phyloP scores from a whole-genome alignment of 2,329 filamentous ascomycete genomes.

The Capronia americana region DNA sequence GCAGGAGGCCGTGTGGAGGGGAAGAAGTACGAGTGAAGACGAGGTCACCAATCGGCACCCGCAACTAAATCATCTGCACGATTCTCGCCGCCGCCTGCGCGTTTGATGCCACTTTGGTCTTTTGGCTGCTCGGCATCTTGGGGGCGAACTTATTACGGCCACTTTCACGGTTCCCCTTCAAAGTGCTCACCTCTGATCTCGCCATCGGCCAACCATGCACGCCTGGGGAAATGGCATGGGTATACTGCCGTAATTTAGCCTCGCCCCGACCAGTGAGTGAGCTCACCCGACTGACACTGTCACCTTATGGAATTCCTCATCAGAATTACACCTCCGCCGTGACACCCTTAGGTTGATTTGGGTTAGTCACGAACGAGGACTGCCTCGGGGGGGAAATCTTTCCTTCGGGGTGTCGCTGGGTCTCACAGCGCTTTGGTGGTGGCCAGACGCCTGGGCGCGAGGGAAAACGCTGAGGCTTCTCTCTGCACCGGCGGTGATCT shows the following conservation, averaged over 20 bases:
- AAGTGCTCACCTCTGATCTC: slow-evolving; percentile 21
- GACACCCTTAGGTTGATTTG: background rate
- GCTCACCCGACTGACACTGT: background rate
- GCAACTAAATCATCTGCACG: slow-evolving; percentile 4
- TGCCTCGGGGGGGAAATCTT: background rate
- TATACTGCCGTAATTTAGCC: slow-evolving; percentile 23
- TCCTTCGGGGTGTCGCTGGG: slow-evolving; percentile 4
- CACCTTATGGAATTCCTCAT: background rate
- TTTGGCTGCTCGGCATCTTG: slow-evolving; percentile 15
- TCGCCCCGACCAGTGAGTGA: slow-evolving; percentile 1
- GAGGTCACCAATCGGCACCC: slow-evolving; percentile 15
- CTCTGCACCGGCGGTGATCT: background rate
- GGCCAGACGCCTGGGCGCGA: background rate
- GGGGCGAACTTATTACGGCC: slow-evolving; percentile 19
- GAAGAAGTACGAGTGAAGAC: slow-evolving; percentile 16
- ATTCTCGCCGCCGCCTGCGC: slow-evolving; percentile 6
- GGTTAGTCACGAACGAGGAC: background rate
- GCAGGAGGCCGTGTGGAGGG: slow-evolving; percentile 6
- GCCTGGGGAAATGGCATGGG: slow-evolving; percentile 10
- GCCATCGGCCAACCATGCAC: slow-evolving; percentile 19
- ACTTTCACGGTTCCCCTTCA: slow-evolving; percentile 9
- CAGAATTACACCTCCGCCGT: slow-evolving; percentile 2
- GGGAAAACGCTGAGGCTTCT: background rate
- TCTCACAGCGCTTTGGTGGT: background rate
- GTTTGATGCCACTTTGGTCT: slow-evolving; percentile 6